Base-by-base conservation (phyloP, 306 rosid species). In the Oxytropis ochrocephala region DNA sequence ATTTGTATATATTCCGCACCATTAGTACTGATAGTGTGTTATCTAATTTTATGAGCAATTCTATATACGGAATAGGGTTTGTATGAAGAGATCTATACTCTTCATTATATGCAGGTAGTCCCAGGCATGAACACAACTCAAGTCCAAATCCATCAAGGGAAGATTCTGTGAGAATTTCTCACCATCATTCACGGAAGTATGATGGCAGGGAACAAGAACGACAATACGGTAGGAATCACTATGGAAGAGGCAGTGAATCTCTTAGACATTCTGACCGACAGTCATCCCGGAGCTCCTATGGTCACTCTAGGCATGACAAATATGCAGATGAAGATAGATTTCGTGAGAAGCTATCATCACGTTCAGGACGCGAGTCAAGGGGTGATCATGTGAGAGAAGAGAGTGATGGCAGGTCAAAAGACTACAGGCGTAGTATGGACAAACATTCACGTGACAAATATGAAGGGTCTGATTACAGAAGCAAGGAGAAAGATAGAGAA, bases 401-500 rank as follows among this genome's bases (percentile, higher is more conserved):
- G 33, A 77, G 78, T 51, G 83, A 83, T 61, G 64, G 24, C 62
- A 84, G 82, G 77, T 71, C 93, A 56, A 86, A 83, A 80, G 89
- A 88, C 54, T 79, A 79, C 14, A 59, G 29, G 1, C 86, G 80
- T 33, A 36, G 80, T 33, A 46, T 16, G 38, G 91, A 87, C 36
- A 90, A 80, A 75, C 71, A 76, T 78, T 81, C 88, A 14, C 89
- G 67, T 54, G 97, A 85, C 79, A 86, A 78, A 76, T 81, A 85
- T 85, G 94, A 84, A 72, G 75, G 80, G 72, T 71, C 79, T 56
- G 83, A 81, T 67, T 75, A 55, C 75, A 85, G 80, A 79, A 85
- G 62, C 87, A 85, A 80, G 79, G 96, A 90, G 10, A 82, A 71
- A 76, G 82, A 57, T 48, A 72, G 81, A 69, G 84, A 84, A 62